These are phyloP conservation scores for Roridomyces roridus DNA, from an alignment of 768 basidiomycete species.

Conservation along the genomic window DNA sequence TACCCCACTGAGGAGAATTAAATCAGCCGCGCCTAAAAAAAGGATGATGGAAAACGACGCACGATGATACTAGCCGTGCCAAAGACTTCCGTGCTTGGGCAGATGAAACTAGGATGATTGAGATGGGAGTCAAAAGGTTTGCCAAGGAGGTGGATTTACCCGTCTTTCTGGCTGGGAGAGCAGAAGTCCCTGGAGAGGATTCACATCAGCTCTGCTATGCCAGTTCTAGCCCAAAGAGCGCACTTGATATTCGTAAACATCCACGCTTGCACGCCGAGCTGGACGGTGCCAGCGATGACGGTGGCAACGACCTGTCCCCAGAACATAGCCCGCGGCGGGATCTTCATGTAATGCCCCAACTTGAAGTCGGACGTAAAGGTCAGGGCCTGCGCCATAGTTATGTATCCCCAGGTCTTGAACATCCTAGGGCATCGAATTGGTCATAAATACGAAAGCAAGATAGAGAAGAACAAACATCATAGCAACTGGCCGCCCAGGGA, in stretches of 20 bases:
- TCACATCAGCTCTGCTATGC: background rate
- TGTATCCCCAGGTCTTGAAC: slow-evolving; percentile 85
- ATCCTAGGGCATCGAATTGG: no score
- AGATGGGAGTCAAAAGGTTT: slow-evolving; percentile 18
- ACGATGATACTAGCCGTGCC: slow-evolving; percentile 66
- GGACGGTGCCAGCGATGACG: slow-evolving; percentile 65
- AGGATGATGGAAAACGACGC: slow-evolving; percentile 25
- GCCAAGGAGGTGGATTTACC: slow-evolving; percentile 30
- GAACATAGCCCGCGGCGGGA: slow-evolving; percentile 68
- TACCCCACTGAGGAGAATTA: slow-evolving; percentile 27
- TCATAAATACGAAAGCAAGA: no score
- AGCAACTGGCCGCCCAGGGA: slow-evolving; percentile 79
- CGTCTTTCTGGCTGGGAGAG: slow-evolving; percentile 46
- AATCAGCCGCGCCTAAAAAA: slow-evolving; percentile 13
- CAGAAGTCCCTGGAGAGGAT: slow-evolving; percentile 53
- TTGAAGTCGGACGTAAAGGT: slow-evolving; percentile 70
- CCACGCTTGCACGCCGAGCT: slow-evolving; percentile 68
- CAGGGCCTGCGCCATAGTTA: slow-evolving; percentile 69
- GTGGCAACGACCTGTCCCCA: slow-evolving; percentile 55
- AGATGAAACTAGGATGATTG: slow-evolving; percentile 47
- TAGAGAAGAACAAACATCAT: slow-evolving; percentile 62
- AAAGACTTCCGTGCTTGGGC: slow-evolving; percentile 58
- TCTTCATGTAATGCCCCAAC: slow-evolving; percentile 59
- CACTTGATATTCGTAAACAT: slow-evolving; percentile 63
- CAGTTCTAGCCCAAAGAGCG: slow-evolving; percentile 13